A percentile compares a stretch with the other conserved stretches of the same genome.
Conservation (phyloP, 2,329 filamentous ascomycete genomes). For the Tolypocladium pustulatum region DNA sequence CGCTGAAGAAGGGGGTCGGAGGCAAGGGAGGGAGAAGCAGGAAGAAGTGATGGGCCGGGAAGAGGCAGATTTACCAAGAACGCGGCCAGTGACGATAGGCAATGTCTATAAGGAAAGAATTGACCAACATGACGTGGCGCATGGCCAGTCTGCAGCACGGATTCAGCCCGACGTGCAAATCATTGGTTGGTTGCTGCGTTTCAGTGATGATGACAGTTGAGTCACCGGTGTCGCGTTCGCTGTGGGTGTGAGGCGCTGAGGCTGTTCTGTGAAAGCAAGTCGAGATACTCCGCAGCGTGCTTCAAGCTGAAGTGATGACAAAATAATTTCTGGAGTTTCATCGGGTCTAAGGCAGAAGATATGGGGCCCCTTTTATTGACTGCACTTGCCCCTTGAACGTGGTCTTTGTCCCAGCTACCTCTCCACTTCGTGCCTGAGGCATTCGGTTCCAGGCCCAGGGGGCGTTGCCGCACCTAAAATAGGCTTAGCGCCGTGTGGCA, state of each 20-base stretch:
- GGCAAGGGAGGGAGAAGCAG: slow-evolving; percentile 28
- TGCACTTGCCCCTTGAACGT: too few species aligned
- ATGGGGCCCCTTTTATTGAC: neutral
- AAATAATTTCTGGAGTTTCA: neutral
- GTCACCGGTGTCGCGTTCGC: neutral
- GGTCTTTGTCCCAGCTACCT: neutral
- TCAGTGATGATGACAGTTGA: neutral
- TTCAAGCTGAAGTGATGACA: neutral
- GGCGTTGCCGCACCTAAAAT: slow-evolving; percentile 9
- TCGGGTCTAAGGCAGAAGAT: neutral
- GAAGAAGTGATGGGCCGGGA: slow-evolving; percentile 20
- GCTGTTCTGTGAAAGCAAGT: neutral
- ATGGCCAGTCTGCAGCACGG: neutral
- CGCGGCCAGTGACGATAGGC: neutral
- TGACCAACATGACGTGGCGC: neutral
- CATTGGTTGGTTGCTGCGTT: neutral
- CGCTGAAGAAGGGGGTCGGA: slow-evolving; percentile 27
- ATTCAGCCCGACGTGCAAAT: neutral
- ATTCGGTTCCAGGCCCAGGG: slow-evolving; percentile 6
- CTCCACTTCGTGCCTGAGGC: slow-evolving; percentile 14
- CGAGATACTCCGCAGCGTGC: neutral
- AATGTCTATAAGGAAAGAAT: neutral
- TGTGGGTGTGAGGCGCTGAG: neutral
- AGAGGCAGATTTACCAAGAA: neutral
- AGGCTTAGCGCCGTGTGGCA: slow-evolving; percentile 21